Evolutionary conservation across 2,329 filamentous ascomycete species (phyloP).

Genomic region (Aspergillus niger): DNA sequence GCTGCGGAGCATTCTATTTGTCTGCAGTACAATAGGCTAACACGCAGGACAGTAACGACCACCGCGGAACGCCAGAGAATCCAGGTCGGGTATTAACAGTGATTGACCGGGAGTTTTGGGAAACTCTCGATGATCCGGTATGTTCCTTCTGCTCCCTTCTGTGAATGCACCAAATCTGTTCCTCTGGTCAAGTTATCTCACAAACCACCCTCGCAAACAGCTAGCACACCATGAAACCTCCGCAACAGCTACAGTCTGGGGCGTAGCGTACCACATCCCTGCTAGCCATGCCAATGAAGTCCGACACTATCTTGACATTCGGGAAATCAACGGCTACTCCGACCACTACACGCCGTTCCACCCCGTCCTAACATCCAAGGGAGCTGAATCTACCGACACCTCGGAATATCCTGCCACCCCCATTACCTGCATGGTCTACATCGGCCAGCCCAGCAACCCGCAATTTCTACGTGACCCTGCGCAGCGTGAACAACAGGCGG

Average conservation of each 20-base stretch:
- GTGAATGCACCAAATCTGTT: too few relatives aligned
- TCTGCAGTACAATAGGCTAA: conserved; percentile 5
- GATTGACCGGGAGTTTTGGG: conserved; percentile 82
- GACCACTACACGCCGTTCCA: conserved; percentile 89
- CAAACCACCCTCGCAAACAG: conserved; percentile 21
- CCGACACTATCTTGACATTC: conserved; percentile 86
- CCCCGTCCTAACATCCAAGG: conserved; percentile 47
- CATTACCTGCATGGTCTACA: conserved; percentile 76
- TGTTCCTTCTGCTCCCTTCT: conserved; percentile 12
- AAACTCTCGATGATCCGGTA: conserved; percentile 68
- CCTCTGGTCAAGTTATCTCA: not conserved
- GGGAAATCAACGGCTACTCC: conserved; percentile 96
- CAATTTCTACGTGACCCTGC: conserved; percentile 68
- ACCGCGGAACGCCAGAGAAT: conserved; percentile 83
- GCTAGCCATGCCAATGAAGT: conserved; percentile 74
- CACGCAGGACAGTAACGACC: conserved; percentile 70
- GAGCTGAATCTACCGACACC: conserved; percentile 3
- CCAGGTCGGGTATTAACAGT: conserved; percentile 93
- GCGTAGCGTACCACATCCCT: conserved; percentile 84
- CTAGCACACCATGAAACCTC: conserved; percentile 37
- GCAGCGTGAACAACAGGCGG: conserved; percentile 70
- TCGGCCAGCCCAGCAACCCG: conserved; percentile 87
- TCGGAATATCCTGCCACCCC: conserved; percentile 22
- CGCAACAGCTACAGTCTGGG: conserved; percentile 69
- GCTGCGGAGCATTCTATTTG: conserved; percentile 11